Evolutionary conservation across 306 rosid species (phyloP).

Genomic region (Rubus parviflorus): DNA sequence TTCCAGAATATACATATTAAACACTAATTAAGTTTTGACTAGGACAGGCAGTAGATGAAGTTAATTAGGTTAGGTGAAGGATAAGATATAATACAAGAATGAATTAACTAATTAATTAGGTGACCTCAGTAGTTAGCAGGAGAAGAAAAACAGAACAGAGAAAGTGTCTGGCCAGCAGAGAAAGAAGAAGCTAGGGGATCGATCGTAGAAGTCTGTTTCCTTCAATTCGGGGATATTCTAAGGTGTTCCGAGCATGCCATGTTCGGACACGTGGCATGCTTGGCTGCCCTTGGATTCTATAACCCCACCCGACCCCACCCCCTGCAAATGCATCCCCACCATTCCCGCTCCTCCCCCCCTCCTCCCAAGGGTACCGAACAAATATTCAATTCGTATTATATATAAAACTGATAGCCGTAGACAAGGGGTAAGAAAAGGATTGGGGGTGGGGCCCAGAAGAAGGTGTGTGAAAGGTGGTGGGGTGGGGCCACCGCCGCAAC

Average conservation of each 20-base stretch:
- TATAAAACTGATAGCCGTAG: background rate
- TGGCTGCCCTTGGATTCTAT: too few relatives aligned
- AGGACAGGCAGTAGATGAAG: background rate
- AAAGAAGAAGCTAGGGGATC: background rate
- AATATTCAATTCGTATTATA: too few relatives aligned
- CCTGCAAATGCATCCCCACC: too few relatives aligned
- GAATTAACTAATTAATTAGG: background rate
- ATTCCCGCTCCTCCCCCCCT: too few relatives aligned
- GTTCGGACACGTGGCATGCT: too few relatives aligned
- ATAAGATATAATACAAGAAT: background rate
- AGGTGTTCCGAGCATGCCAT: too few relatives aligned
- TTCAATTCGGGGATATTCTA: too few relatives aligned
- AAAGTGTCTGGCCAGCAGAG: background rate
- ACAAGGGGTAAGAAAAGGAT: background rate
- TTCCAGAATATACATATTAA: background rate
- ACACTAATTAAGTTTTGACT: background rate
- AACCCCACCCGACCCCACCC: too few relatives aligned
- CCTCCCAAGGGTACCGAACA: too few relatives aligned
- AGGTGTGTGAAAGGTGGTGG: slow-evolving; percentile 20
- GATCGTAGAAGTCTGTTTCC: background rate
- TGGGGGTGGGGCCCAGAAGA: slow-evolving; percentile 31
- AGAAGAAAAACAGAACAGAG: background rate
- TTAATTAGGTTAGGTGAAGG: background rate
- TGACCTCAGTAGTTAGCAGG: background rate
- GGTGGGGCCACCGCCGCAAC: slow-evolving; percentile 67